These are phyloP conservation scores for Pterulicium gracile DNA, from an alignment of 1,284 basidiomycete genomes.

Conservation along the genomic window DNA sequence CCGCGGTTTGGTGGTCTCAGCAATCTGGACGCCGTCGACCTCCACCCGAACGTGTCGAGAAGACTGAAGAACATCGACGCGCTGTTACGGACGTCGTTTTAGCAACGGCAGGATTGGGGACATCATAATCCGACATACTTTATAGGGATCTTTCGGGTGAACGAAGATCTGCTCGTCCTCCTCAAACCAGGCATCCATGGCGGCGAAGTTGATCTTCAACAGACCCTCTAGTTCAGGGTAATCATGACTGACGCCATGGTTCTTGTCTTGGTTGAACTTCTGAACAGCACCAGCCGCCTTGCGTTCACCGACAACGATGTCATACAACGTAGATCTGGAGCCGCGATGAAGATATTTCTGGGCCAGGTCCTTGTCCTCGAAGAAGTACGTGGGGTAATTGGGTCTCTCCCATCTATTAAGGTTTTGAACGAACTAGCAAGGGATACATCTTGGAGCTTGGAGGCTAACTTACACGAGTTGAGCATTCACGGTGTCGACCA, in stretches of 20 bases:
- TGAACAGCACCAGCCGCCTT: constrained; percentile 30
- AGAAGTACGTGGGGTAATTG: constrained; percentile 45
- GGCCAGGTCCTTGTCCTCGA: constrained; percentile 32
- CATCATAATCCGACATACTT: constrained; percentile 27
- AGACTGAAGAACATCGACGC: constrained; percentile 48
- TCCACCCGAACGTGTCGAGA: constrained; percentile 52
- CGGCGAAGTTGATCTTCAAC: constrained; percentile 35
- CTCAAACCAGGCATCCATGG: constrained; percentile 56
- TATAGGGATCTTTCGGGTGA: constrained; percentile 61
- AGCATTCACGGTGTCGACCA: constrained; percentile 42
- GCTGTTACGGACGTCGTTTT: constrained; percentile 21
- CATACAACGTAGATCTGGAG: constrained; percentile 25
- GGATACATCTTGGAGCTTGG: background rate
- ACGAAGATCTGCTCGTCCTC: constrained; percentile 51
- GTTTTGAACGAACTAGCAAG: background rate
- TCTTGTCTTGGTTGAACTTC: constrained; percentile 24
- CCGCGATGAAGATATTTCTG: constrained; percentile 27
- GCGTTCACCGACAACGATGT: constrained; percentile 32
- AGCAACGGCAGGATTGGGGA: background rate
- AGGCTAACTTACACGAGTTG: constrained; percentile 43
- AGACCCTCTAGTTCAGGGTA: constrained; percentile 36
- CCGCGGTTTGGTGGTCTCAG: constrained; percentile 40
- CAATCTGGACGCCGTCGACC: constrained; percentile 49
- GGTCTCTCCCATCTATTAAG: constrained; percentile 41
- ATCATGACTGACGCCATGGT: no score